Evolutionary conservation across 441 rosid genomes (phyloP).

Genomic region (Gossypium davidsonii): DNA sequence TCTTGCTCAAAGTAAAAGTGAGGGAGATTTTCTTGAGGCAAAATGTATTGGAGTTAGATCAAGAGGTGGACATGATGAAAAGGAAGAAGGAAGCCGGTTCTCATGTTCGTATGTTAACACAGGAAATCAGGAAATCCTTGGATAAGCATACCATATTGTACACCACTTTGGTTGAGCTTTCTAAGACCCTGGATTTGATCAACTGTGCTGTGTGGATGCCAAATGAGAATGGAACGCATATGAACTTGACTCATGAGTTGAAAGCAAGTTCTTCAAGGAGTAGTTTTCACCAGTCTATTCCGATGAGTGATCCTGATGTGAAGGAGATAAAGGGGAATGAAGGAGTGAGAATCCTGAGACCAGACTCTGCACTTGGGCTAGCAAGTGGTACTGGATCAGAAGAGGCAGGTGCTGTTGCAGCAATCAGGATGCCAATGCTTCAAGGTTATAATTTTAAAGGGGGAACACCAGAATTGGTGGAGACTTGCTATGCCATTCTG

Average conservation of each 20-base stretch:
- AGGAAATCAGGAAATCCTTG: slow-evolving; percentile 58
- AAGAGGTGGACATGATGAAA: slow-evolving; percentile 75
- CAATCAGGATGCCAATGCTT: slow-evolving; percentile 68
- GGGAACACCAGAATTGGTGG: slow-evolving; percentile 56
- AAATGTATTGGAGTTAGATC: slow-evolving; percentile 61
- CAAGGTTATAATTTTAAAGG: slow-evolving; percentile 61
- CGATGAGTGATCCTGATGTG: slow-evolving; percentile 46
- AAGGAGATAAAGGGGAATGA: slow-evolving; percentile 40
- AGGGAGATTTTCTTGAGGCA: slow-evolving; percentile 71
- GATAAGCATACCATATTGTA: slow-evolving; percentile 62
- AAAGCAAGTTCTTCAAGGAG: slow-evolving; percentile 30
- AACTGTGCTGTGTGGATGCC: slow-evolving; percentile 81
- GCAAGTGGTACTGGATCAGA: slow-evolving; percentile 48
- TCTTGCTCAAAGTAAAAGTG: slow-evolving; percentile 59
- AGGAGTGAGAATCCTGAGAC: slow-evolving; percentile 45
- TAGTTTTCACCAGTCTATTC: slow-evolving; percentile 27
- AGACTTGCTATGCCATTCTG: slow-evolving; percentile 55
- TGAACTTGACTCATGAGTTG: slow-evolving; percentile 59
- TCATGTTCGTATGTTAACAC: slow-evolving; percentile 66
- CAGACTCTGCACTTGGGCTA: slow-evolving; percentile 42
- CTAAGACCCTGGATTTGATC: slow-evolving; percentile 58
- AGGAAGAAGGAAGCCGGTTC: slow-evolving; percentile 61
- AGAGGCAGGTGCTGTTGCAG: slow-evolving; percentile 60
- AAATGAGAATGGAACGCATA: slow-evolving; percentile 41
- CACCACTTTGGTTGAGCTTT: slow-evolving; percentile 61